phyloP scores from a whole-genome alignment of 306 rosid species.

The Lotus japonicus region DNA sequence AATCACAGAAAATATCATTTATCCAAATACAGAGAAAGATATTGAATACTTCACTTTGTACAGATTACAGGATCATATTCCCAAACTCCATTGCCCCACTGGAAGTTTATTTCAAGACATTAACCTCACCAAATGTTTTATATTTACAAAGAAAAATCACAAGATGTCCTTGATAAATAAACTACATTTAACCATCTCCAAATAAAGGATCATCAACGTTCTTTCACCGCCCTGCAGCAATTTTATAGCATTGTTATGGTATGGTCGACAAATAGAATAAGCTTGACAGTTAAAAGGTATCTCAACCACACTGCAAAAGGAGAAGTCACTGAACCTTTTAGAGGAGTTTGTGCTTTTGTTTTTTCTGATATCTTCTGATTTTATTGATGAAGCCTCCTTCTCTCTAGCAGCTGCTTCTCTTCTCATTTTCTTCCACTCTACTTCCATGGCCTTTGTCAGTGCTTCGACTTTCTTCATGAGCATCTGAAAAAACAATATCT shows the following conservation, averaged over 20 bases:
- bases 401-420: constrained; percentile 72
- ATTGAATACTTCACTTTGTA: constrained; percentile 21
- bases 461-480: constrained; percentile 73
- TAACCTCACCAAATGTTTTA: constrained; percentile 22
- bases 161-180: constrained; percentile 11
- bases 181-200: constrained; percentile 22
- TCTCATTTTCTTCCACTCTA: constrained; percentile 70
- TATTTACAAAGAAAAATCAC: constrained; percentile 38
- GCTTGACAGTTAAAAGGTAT: background rate
- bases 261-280: background rate
- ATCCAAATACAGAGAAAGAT: constrained; percentile 19
- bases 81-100: background rate
- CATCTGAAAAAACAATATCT: constrained; percentile 44
- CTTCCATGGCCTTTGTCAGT: constrained; percentile 67
- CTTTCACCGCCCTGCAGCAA: constrained; percentile 45
- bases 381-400: constrained; percentile 50
- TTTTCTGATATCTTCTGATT: constrained; percentile 41
- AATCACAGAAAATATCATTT: constrained; percentile 8
- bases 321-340: constrained; percentile 40
- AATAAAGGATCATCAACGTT: constrained; percentile 17
- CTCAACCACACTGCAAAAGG: background rate
- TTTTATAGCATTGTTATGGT: constrained; percentile 10
- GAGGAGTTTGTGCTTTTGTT: constrained; percentile 36
- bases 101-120: constrained; percentile 29
- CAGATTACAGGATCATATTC: constrained; percentile 27